These are phyloP conservation scores for Heliamphora pulchella DNA, from an alignment of 179 eudicot species.

Conservation along the genomic window DNA sequence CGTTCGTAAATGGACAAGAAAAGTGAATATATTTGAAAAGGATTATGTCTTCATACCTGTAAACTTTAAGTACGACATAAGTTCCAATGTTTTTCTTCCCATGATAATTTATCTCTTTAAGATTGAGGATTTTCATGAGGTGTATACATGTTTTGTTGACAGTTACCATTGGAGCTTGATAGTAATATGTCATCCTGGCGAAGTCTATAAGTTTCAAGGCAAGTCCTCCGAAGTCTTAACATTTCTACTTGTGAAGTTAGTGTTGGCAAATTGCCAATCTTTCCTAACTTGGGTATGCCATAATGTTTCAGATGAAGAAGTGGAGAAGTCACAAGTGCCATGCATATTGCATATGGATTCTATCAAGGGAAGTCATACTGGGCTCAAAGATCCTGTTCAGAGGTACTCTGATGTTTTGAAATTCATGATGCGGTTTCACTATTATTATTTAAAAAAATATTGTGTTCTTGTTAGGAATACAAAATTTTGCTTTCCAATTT, in stretches of 20 bases:
- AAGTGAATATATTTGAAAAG: slow-evolving; percentile 81
- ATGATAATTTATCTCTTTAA: background rate
- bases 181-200: slow-evolving; percentile 88
- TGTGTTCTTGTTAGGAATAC: too few relatives aligned
- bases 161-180: slow-evolving; percentile 97
- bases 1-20: slow-evolving; percentile 98
- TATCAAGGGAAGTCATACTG: slow-evolving; percentile 74
- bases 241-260: background rate
- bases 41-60: slow-evolving; percentile 93
- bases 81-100: slow-evolving; percentile 6
- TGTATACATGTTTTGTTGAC: slow-evolving; percentile 16
- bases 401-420: slow-evolving; percentile 35
- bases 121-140: slow-evolving; percentile 3
- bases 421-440: background rate
- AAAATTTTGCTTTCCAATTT: too few relatives aligned
- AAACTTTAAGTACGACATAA: slow-evolving; percentile 66
- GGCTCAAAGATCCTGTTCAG: slow-evolving; percentile 56
- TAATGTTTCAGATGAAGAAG: slow-evolving; percentile 38
- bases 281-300: background rate
- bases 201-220: slow-evolving; percentile 57
- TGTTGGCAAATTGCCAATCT: background rate
- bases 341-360: slow-evolving; percentile 97
- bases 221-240: slow-evolving; percentile 17
- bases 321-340: slow-evolving; percentile 47
- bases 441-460: too few relatives aligned